Conservation (phyloP, 1,139 yeast species). For the Saccharomycopsis hybrid region DNA sequence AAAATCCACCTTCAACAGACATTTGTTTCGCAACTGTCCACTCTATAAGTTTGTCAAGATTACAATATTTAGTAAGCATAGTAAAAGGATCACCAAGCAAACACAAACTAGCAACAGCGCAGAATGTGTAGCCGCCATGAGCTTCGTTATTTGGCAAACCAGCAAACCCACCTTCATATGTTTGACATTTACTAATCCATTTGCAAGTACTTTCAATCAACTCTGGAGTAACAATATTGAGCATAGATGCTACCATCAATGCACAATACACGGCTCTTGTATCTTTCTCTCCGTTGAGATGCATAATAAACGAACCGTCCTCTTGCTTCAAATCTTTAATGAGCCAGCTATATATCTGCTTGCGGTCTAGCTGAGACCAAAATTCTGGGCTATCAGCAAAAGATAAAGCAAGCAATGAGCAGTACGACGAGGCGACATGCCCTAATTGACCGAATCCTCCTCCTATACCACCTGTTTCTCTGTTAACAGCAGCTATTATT, state of each 20-base stretch:
- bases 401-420: conserved; percentile 61
- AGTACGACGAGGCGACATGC: conserved; percentile 83
- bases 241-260: conserved; percentile 61
- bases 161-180: conserved; percentile 93
- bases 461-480: conserved; percentile 64
- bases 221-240: conserved; percentile 58
- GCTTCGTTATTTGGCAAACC: conserved; percentile 83
- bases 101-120: conserved; percentile 73
- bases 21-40: conserved; percentile 75
- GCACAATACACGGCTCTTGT: conserved; percentile 87
- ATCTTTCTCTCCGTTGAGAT: conserved; percentile 76
- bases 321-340: conserved; percentile 47
- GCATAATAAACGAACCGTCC: conserved; percentile 75
- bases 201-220: conserved; percentile 45
- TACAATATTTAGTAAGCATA: conserved; percentile 28
- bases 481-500: conserved; percentile 30
- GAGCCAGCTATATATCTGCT: conserved; percentile 57
- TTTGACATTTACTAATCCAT: conserved; percentile 73
- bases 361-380: conserved; percentile 41
- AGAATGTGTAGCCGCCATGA: conserved; percentile 94
- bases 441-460: conserved; percentile 81
- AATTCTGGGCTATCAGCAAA: conserved; percentile 41
- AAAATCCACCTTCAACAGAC: conserved; percentile 72
- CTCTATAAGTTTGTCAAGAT: conserved; percentile 38
- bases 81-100: conserved; percentile 36